Base-by-base conservation (phyloP, 441 rosid species). In the Sinapis alba region DNA sequence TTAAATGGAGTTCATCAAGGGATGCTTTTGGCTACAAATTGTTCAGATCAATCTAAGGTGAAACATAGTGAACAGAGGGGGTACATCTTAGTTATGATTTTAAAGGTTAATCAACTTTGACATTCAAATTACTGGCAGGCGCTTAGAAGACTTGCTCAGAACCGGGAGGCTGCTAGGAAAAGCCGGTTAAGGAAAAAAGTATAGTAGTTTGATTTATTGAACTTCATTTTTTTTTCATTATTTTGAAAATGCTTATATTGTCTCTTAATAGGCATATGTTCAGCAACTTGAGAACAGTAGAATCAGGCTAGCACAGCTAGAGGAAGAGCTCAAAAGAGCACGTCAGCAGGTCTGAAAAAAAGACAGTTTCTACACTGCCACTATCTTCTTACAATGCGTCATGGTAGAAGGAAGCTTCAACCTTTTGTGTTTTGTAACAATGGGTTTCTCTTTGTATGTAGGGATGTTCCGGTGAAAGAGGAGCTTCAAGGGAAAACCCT, bases 211-310 rank as follows among this genome's bases (percentile, higher is more conserved):
- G 0, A 70, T 6, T 38, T 62, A 77, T 64, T 47, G 13, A 43
- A 11, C 34, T 30, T 4, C 45, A 3, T 13, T 54, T 21, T 19
- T 7, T 19, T 50, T 59, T 6, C 34, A 15, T 5, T 18, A 54
- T 23, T 51, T 54, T 62, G 65, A 8, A 62, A 16, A 15, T 47
- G 54, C 10, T 45, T 43, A 8, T 13, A 54, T 54, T 57, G 47
- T 86, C 82, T 85, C 73, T 87, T 84, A 76, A 68, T 81, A 92
- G 98, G 98, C 94, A 69, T 95, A 92, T 82, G 97, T 92, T 76
- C 97, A 91, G 87, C 98, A 92, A 76, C 96, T 95, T 5, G 99
- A 92, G 88, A 88, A 63, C 69, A 84, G 97, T 69, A 81, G 91
- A 16, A 64, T 88, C 63, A 83, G 83, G 87, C 93, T 92, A 19